Evolutionary conservation across 345 rosid species (phyloP).

Genomic region (Nephelium lappaceum): DNA sequence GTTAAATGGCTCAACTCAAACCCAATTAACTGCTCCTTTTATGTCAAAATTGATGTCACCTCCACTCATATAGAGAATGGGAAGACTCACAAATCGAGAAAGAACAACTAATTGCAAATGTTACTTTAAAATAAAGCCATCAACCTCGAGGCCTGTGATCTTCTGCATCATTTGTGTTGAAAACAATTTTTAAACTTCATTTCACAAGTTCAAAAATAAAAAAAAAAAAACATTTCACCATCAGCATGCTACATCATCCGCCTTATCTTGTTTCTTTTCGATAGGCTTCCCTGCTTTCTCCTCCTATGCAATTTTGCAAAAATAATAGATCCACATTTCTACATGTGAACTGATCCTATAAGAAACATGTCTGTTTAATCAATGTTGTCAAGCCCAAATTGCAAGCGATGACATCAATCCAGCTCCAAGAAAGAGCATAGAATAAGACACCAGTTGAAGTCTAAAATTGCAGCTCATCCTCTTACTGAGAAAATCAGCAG

Average conservation of each 20-base stretch:
- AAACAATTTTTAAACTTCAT: no score
- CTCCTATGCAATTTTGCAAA: not conserved
- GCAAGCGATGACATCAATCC: slow-evolving; percentile 89
- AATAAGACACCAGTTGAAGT: slow-evolving; percentile 67
- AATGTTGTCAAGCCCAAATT: slow-evolving; percentile 58
- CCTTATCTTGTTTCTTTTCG: not conserved
- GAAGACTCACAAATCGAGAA: no score
- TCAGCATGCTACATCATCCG: not conserved
- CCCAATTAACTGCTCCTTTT: no score
- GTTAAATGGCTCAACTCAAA: no score
- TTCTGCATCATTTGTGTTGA: not conserved
- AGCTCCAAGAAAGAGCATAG: slow-evolving; percentile 86
- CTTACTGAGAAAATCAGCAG: slow-evolving; percentile 89
- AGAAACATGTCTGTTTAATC: not conserved
- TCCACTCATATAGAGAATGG: no score
- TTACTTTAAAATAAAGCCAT: no score
- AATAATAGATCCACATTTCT: not conserved
- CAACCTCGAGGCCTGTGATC: not conserved
- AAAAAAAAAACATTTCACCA: not conserved
- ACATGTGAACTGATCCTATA: not conserved
- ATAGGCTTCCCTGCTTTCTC: not conserved
- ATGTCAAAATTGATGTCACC: no score
- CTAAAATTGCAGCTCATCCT: slow-evolving; percentile 90
- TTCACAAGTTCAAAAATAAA: no score
- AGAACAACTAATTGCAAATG: no score